A percentile compares a stretch with the other conserved stretches of the same genome.
Conservation (phyloP, 1,284 basidiomycete genomes). For the Vanrija sp. region DNA sequence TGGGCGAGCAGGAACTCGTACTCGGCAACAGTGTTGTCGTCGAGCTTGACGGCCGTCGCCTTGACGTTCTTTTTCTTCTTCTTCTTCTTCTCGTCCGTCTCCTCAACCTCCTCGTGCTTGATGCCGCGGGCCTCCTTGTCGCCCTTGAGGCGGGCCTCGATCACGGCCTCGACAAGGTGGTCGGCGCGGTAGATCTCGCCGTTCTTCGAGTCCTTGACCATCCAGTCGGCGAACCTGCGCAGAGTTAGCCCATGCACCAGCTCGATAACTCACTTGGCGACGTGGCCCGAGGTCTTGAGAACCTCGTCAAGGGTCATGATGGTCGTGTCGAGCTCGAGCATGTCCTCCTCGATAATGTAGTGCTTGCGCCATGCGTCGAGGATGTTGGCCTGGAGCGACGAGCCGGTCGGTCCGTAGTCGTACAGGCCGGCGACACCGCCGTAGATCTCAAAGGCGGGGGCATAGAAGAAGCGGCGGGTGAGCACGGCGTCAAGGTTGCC, state of each 20-base stretch:
- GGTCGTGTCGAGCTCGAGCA: conserved; percentile 98
- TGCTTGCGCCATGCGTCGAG: conserved; percentile 95
- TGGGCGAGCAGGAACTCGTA: conserved; percentile 83
- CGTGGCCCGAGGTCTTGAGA: conserved; percentile 96
- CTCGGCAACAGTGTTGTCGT: conserved; percentile 69
- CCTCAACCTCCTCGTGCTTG: conserved; percentile 54
- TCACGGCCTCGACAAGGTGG: conserved; percentile 89
- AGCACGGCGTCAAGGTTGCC: conserved; percentile 78
- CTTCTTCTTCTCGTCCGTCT: conserved; percentile 65
- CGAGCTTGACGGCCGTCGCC: conserved; percentile 68
- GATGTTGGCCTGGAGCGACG: conserved; percentile 94
- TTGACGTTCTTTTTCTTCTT: conserved; percentile 81
- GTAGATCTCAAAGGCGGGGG: conserved; percentile 97
- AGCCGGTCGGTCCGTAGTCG: conserved; percentile 93
- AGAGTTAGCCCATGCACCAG: background rate
- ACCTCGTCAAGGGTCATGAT: conserved; percentile 94
- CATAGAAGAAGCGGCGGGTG: conserved; percentile 93
- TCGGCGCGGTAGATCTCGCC: conserved; percentile 97
- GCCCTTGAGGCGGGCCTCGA: conserved; percentile 83
- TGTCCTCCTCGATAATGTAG: conserved; percentile 97
- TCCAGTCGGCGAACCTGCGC: conserved; percentile 87
- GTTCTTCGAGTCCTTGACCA: conserved; percentile 92
- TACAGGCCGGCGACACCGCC: conserved; percentile 95
- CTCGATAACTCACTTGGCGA: conserved; percentile 61
- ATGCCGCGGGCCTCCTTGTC: conserved; percentile 86